Conservation (phyloP, 371 early-diverging fungal genomes). For the Syncephalastrum sp. region DNA sequence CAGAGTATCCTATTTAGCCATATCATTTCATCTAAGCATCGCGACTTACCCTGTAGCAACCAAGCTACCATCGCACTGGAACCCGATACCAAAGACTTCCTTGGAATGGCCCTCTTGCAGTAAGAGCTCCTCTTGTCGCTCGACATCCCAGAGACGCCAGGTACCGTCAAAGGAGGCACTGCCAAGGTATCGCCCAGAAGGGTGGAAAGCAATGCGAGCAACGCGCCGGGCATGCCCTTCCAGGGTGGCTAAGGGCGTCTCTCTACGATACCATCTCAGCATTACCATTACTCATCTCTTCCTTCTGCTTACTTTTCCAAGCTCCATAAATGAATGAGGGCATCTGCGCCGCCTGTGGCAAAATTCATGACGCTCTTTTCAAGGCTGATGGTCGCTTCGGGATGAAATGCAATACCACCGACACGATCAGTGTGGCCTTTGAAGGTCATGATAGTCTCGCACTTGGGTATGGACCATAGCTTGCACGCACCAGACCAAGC, state of each 20-base stretch:
- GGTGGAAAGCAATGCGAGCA: conserved; percentile 88
- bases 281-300: neutral
- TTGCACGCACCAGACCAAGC: conserved; percentile 86
- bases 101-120: conserved; percentile 93
- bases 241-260: conserved; percentile 76
- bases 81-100: conserved; percentile 88
- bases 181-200: conserved; percentile 84
- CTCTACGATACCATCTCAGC: conserved; percentile 35
- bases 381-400: conserved; percentile 68
- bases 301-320: conserved; percentile 52
- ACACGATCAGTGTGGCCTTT: conserved; percentile 87
- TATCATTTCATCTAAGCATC: neutral
- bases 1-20: neutral
- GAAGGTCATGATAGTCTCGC: conserved; percentile 56
- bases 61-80: conserved; percentile 91
- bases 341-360: conserved; percentile 82
- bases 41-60: conserved; percentile 78
- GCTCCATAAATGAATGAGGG: conserved; percentile 78
- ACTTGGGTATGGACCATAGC: conserved; percentile 85
- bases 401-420: conserved; percentile 89
- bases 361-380: conserved; percentile 69
- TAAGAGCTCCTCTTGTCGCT: conserved; percentile 71
- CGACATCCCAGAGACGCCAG: conserved; percentile 95
- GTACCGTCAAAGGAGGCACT: conserved; percentile 89
- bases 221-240: conserved; percentile 85